A percentile compares a stretch with the other conserved stretches of the same genome.
These are phyloP conservation scores for Hypoxylon perforatum DNA, from an alignment of 495 filamentous ascomycete genomes.

Conservation along the genomic window DNA sequence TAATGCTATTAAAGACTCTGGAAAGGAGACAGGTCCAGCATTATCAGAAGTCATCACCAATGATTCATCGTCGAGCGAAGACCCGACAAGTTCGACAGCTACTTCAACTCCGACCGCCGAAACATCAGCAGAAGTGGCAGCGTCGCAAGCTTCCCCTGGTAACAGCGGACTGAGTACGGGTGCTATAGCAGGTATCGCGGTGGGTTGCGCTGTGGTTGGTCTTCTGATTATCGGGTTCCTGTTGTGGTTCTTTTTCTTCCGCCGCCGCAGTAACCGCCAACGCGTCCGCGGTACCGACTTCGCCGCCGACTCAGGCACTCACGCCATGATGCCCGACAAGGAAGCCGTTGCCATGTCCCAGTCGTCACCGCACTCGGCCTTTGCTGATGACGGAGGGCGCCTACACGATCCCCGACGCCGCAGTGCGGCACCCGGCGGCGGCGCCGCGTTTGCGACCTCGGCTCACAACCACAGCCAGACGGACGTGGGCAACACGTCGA, in stretches of 20 bases:
- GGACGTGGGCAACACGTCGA: slow-evolving; percentile 20
- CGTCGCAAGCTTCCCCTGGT: background rate
- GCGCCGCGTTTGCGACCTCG: slow-evolving; percentile 10
- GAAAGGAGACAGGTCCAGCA: slow-evolving; percentile 4
- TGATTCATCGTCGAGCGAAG: background rate
- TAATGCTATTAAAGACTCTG: background rate
- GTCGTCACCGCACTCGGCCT: slow-evolving; percentile 50
- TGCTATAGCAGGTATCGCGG: slow-evolving; percentile 57
- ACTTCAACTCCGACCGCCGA: slow-evolving; percentile 12
- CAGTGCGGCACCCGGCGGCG: background rate
- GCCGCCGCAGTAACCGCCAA: slow-evolving; percentile 40
- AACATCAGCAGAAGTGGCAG: background rate
- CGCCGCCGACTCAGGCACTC: slow-evolving; percentile 35
- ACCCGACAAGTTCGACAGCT: slow-evolving; percentile 1
- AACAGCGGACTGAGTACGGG: slow-evolving; percentile 42
- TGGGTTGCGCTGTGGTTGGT: slow-evolving; percentile 49
- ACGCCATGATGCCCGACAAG: slow-evolving; percentile 55
- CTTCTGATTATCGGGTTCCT: slow-evolving; percentile 47
- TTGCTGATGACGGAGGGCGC: slow-evolving; percentile 49
- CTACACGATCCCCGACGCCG: slow-evolving; percentile 17
- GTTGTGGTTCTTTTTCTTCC: slow-evolving; percentile 50
- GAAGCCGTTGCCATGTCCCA: slow-evolving; percentile 48
- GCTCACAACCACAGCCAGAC: slow-evolving; percentile 7
- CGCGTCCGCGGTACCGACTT: slow-evolving; percentile 17
- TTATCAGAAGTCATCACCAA: background rate